Conservation (phyloP, 768 basidiomycete genomes). For the Hygrophoropsis aurantiaca region DNA sequence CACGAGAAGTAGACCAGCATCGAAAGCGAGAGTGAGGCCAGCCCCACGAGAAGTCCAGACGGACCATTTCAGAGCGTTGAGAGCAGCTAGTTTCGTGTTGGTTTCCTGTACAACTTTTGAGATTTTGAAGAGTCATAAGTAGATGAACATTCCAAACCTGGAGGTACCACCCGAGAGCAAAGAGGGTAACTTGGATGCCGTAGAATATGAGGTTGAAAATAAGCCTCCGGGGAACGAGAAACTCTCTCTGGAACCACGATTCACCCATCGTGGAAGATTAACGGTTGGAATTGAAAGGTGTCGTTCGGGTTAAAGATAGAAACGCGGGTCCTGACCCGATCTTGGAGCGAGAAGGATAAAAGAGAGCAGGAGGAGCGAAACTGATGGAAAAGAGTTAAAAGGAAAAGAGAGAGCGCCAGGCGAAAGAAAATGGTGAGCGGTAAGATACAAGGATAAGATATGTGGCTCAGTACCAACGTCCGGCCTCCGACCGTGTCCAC, state of each 20-base stretch:
- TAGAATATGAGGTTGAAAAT: slow-evolving; percentile 80
- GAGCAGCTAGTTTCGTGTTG: slow-evolving; percentile 62
- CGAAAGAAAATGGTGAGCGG: background rate
- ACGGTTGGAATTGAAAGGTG: background rate
- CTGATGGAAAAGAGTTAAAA: background rate
- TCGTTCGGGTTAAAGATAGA: slow-evolving; percentile 1
- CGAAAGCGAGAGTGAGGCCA: slow-evolving; percentile 84
- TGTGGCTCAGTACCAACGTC: background rate
- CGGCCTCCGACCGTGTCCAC: slow-evolving; percentile 3
- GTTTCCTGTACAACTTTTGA: slow-evolving; percentile 42
- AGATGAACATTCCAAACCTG: slow-evolving; percentile 49
- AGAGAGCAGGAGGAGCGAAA: background rate
- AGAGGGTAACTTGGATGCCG: slow-evolving; percentile 69
- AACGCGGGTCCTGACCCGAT: slow-evolving; percentile 2
- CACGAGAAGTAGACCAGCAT: slow-evolving; percentile 82
- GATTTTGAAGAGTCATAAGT: slow-evolving; percentile 2
- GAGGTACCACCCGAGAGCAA: slow-evolving; percentile 86
- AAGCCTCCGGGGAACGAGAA: slow-evolving; percentile 62
- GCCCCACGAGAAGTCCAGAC: slow-evolving; percentile 93
- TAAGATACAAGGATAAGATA: slow-evolving; percentile 1
- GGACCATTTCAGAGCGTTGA: slow-evolving; percentile 79
- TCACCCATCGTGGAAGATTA: slow-evolving; percentile 50
- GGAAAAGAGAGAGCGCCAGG: background rate
- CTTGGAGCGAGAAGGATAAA: background rate
- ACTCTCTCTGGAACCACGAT: slow-evolving; percentile 73